Conservation (phyloP, 495 filamentous ascomycete genomes). For the Hypoxylon cercidicola region DNA sequence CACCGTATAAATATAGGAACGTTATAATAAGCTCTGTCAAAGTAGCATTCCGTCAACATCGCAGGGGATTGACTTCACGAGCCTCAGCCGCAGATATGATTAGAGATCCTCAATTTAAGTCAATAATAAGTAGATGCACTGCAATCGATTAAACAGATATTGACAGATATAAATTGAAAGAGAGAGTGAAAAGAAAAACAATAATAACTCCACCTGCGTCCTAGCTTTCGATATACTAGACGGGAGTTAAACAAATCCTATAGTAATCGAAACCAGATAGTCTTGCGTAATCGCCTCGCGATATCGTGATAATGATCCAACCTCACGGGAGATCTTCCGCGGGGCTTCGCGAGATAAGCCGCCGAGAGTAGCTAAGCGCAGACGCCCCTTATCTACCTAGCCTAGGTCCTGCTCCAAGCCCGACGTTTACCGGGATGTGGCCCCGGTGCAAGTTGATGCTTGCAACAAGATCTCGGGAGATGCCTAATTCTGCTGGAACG, state of each 20-base stretch:
- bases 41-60: slow-evolving; percentile 1
- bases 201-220: too few relatives aligned
- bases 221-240: too few relatives aligned
- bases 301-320: slow-evolving; percentile 21
- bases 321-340: slow-evolving; percentile 15
- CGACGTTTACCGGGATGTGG: slow-evolving; percentile 2
- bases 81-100: neutral
- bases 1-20: neutral
- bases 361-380: slow-evolving; percentile 11
- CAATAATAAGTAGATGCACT: too few relatives aligned
- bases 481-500: slow-evolving; percentile 37
- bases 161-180: too few relatives aligned
- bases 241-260: neutral
- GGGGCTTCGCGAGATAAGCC: slow-evolving; percentile 27
- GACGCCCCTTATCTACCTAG: slow-evolving; percentile 4
- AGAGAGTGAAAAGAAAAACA: too few relatives aligned
- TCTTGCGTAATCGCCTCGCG: slow-evolving; percentile 20
- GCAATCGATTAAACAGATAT: too few relatives aligned
- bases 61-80: neutral
- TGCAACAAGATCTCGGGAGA: slow-evolving; percentile 35
- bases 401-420: slow-evolving; percentile 14
- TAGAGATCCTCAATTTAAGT: neutral
- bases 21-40: slow-evolving; percentile 1
- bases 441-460: slow-evolving; percentile 15
- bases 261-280: slow-evolving; percentile 11